Conservation (phyloP, 306 rosid genomes). For the Inga laurina region DNA sequence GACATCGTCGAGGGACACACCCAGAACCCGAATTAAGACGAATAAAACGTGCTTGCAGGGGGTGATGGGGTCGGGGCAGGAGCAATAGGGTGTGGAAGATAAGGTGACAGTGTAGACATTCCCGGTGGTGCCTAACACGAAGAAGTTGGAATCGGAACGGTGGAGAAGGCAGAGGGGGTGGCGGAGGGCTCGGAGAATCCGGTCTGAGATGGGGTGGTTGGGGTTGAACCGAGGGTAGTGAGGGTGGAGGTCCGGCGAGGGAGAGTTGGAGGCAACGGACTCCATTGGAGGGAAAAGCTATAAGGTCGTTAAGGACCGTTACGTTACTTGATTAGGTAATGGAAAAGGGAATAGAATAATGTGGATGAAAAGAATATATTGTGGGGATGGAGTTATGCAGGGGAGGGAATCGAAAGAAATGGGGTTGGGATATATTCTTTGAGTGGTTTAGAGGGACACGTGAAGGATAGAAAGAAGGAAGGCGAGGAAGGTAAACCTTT, state of each 20-base stretch:
- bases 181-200: conserved; percentile 54
- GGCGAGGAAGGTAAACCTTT: conserved; percentile 27
- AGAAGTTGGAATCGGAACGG: conserved; percentile 68
- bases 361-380: not conserved
- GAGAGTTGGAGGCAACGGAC: conserved; percentile 41
- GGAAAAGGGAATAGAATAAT: not conserved
- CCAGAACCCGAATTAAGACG: conserved; percentile 65
- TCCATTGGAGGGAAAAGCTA: conserved; percentile 41
- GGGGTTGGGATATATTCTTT: conserved; percentile 46
- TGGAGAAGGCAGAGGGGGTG: conserved; percentile 80
- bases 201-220: conserved; percentile 3
- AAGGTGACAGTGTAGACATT: conserved; percentile 73
- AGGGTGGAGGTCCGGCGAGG: conserved; percentile 15
- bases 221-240: conserved; percentile 32
- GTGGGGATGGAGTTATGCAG: conserved; percentile 22
- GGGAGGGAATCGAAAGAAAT: not conserved
- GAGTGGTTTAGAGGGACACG: conserved; percentile 43
- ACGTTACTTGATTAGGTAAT: not conserved
- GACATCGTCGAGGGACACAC: conserved; percentile 50
- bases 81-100: conserved; percentile 62
- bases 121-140: conserved; percentile 76
- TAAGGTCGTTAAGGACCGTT: not conserved
- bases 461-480: conserved; percentile 50
- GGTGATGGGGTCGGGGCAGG: conserved; percentile 76
- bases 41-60: conserved; percentile 94